These are phyloP conservation scores for Kockiozyma suomiensis DNA, from an alignment of 805 yeast genomes.

Conservation along the genomic window DNA sequence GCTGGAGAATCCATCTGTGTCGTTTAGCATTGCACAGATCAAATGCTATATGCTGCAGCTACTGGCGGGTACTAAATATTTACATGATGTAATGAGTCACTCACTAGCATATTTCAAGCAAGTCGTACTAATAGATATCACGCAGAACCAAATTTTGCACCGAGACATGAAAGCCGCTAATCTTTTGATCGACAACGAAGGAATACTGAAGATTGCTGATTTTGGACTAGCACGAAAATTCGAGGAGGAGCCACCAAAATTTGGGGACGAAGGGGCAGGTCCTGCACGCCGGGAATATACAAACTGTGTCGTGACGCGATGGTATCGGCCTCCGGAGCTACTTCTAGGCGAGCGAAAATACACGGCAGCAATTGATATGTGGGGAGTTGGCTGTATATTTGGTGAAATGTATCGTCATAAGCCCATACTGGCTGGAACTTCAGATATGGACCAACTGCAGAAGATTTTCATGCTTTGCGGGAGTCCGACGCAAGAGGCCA, in stretches of 20 bases:
- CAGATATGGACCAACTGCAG: constrained; percentile 87
- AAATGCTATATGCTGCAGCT: constrained; percentile 84
- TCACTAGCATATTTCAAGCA: background rate
- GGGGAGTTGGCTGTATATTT: constrained; percentile 94
- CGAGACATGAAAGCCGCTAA: constrained; percentile 96
- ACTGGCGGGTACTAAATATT: constrained; percentile 74
- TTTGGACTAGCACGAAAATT: constrained; percentile 88
- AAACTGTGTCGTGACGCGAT: constrained; percentile 86
- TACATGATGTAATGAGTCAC: constrained; percentile 53
- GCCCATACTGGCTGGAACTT: constrained; percentile 82
- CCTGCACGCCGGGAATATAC: constrained; percentile 51
- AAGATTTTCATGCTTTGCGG: constrained; percentile 81
- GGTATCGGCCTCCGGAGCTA: constrained; percentile 97
- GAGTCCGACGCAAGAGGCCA: constrained; percentile 85
- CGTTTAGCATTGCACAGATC: constrained; percentile 65
- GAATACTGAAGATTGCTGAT: constrained; percentile 87
- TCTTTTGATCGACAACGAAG: constrained; percentile 74
- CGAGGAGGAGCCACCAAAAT: constrained; percentile 61
- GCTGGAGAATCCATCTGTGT: constrained; percentile 72
- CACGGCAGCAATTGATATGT: constrained; percentile 87
- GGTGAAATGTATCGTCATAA: constrained; percentile 82
- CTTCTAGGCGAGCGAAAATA: constrained; percentile 85
- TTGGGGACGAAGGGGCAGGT: constrained; percentile 51
- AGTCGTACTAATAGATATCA: background rate
- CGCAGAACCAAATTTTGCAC: constrained; percentile 57